A percentile compares a stretch with the other conserved stretches of the same genome.
These are phyloP conservation scores for Gillenia trifoliata DNA, from an alignment of 306 rosid species.

Conservation along the genomic window DNA sequence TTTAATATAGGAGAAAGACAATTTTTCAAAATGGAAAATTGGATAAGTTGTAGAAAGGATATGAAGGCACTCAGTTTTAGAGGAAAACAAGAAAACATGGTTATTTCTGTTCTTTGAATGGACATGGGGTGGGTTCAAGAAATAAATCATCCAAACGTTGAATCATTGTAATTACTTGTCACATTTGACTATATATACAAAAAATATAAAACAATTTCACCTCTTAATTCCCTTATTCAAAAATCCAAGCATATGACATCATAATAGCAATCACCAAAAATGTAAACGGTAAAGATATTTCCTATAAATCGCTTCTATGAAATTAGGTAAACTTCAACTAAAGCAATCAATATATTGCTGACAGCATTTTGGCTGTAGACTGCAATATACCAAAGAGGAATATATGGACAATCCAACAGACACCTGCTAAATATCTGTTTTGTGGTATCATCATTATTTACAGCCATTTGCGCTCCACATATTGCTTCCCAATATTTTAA, in stretches of 20 bases:
- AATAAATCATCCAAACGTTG: too few species aligned
- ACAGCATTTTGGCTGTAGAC: slow-evolving; percentile 15
- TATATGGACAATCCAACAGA: slow-evolving; percentile 75
- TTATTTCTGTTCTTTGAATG: not conserved
- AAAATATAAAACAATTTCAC: not conserved
- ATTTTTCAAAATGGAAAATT: not conserved
- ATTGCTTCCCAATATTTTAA: slow-evolving; percentile 96
- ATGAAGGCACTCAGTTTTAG: not conserved
- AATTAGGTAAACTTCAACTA: not conserved
- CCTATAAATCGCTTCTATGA: not conserved
- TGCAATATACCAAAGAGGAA: slow-evolving; percentile 81
- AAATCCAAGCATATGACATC: not conserved
- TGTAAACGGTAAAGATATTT: not conserved
- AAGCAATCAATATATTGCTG: slow-evolving; percentile 12
- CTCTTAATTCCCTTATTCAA: not conserved
- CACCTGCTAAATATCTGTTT: slow-evolving; percentile 94
- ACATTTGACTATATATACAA: not conserved
- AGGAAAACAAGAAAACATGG: not conserved
- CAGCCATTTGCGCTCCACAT: slow-evolving; percentile 89
- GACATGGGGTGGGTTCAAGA: too few species aligned
- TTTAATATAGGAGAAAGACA: not conserved
- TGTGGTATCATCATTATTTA: slow-evolving; percentile 81
- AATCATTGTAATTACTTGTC: not conserved
- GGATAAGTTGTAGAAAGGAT: not conserved
- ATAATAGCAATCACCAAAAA: not conserved